Percentiles rank a stretch among this genome's conserved stretches.
phyloP scores from a whole-genome alignment of 2,329 filamentous ascomycete genomes.

The Penicillium thymicola region DNA sequence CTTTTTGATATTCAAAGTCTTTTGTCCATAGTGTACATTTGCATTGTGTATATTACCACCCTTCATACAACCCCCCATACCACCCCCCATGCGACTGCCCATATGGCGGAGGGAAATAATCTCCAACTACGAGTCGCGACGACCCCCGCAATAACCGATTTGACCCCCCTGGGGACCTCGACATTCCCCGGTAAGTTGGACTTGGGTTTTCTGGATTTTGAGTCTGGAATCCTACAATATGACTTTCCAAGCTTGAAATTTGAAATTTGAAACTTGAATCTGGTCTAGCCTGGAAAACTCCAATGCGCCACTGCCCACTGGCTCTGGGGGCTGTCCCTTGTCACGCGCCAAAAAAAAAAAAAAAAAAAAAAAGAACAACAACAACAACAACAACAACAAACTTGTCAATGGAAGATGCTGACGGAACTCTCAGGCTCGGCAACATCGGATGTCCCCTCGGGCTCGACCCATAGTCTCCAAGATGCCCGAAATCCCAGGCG shows the following conservation, averaged over 20 bases:
- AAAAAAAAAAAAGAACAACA: background rate
- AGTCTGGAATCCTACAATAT: background rate
- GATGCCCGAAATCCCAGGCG: slow-evolving; percentile 27
- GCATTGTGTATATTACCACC: background rate
- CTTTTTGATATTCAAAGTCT: background rate
- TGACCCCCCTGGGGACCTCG: slow-evolving; percentile 19
- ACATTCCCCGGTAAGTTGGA: slow-evolving; percentile 27
- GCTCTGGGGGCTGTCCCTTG: background rate
- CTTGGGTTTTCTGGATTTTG: background rate
- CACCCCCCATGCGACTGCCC: slow-evolving; percentile 25
- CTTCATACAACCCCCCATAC: slow-evolving; percentile 17
- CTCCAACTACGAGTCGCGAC: slow-evolving; percentile 25
- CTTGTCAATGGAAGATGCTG: slow-evolving; percentile 2
- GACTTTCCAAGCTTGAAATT: background rate
- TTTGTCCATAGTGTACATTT: background rate
- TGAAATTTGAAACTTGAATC: slow-evolving; percentile 5
- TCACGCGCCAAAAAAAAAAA: background rate
- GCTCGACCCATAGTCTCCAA: slow-evolving; percentile 28
- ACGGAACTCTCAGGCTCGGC: slow-evolving; percentile 23
- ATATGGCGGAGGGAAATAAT: slow-evolving; percentile 35
- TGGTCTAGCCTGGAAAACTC: background rate
- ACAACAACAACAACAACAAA: too few relatives aligned
- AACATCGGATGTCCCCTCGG: slow-evolving; percentile 31
- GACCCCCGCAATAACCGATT: slow-evolving; percentile 20
- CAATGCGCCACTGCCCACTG: background rate